phyloP scores from a whole-genome alignment of 2,329 filamentous ascomycete genomes.

The Aureobasidium pullulans region DNA sequence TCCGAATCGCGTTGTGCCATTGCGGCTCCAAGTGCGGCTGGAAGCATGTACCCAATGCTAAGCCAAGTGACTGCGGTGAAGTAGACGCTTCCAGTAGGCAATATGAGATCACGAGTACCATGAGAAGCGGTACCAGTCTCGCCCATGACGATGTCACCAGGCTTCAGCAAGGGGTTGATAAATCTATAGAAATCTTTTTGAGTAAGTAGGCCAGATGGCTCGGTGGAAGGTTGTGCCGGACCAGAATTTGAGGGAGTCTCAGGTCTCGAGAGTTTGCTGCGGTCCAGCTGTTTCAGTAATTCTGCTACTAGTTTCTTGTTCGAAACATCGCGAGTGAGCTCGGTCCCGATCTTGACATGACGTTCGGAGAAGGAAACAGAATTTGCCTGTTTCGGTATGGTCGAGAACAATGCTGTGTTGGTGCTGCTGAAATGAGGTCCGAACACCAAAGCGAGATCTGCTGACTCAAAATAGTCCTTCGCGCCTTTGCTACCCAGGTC shows the following conservation, averaged over 20 bases:
- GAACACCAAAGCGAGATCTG: slow-evolving; percentile 19
- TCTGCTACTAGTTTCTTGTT: slow-evolving; percentile 30
- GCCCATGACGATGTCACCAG: slow-evolving; percentile 71
- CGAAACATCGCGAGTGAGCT: slow-evolving; percentile 65
- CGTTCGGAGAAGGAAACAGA: slow-evolving; percentile 44
- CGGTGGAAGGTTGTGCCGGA: slow-evolving; percentile 12
- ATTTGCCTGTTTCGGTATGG: slow-evolving; percentile 18
- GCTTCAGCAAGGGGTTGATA: slow-evolving; percentile 64
- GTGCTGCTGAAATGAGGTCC: slow-evolving; percentile 19
- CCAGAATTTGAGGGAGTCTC: slow-evolving; percentile 33
- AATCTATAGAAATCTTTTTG: slow-evolving; percentile 75
- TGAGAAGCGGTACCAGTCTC: slow-evolving; percentile 87
- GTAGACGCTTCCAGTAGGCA: slow-evolving; percentile 65
- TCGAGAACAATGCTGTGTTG: slow-evolving; percentile 26
- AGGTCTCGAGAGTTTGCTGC: slow-evolving; percentile 51
- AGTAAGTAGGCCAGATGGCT: slow-evolving; percentile 36
- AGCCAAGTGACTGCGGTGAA: slow-evolving; percentile 73
- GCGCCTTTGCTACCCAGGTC: slow-evolving; percentile 17
- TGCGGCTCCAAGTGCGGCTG: slow-evolving; percentile 60
- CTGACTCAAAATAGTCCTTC: slow-evolving; percentile 18
- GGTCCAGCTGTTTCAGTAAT: slow-evolving; percentile 18
- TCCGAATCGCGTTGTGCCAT: slow-evolving; percentile 51
- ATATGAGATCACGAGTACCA: slow-evolving; percentile 77
- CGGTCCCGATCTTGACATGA: slow-evolving; percentile 47
- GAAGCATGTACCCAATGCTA: slow-evolving; percentile 59